Percentiles rank a stretch among this genome's conserved stretches.
Evolutionary conservation across 257 asterid genomes (phyloP).

Genomic region (Coffea eugenioides): DNA sequence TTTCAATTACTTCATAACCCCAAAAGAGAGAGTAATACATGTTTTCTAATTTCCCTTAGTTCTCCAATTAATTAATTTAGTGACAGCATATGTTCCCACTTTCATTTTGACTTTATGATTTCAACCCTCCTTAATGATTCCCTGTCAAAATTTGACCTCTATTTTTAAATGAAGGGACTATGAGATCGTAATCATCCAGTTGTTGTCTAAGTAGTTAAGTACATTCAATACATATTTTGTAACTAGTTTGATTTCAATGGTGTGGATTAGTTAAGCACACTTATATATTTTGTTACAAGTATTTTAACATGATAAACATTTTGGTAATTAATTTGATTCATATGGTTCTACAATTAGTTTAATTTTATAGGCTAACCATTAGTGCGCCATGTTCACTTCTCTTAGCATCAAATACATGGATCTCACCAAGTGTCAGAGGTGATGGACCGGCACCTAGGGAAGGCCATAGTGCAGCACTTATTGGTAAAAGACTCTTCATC

Average conservation of each 20-base stretch:
- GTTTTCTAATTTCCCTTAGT: not conserved
- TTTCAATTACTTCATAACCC: not conserved
- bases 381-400: slow-evolving; percentile 10
- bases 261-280: too few relatives aligned
- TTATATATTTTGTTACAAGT: too few relatives aligned
- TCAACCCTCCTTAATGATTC: not conserved
- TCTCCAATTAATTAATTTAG: not conserved
- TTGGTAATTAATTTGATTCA: not conserved
- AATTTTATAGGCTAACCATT: slow-evolving; percentile 7
- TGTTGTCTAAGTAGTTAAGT: not conserved
- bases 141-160: not conserved
- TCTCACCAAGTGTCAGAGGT: slow-evolving; percentile 77
- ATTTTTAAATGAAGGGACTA: not conserved
- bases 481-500: slow-evolving; percentile 85
- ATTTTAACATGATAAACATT: not conserved
- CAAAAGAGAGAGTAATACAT: not conserved
- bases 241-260: too few relatives aligned
- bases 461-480: slow-evolving; percentile 95
- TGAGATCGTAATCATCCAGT: not conserved
- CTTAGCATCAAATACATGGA: slow-evolving; percentile 81
- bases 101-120: not conserved
- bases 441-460: slow-evolving; percentile 93
- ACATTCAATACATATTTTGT: not conserved
- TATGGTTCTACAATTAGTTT: not conserved
- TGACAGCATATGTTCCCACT: not conserved